Evolutionary conservation across 2,329 filamentous ascomycete species (phyloP).

Genomic region (Beauveria australis): DNA sequence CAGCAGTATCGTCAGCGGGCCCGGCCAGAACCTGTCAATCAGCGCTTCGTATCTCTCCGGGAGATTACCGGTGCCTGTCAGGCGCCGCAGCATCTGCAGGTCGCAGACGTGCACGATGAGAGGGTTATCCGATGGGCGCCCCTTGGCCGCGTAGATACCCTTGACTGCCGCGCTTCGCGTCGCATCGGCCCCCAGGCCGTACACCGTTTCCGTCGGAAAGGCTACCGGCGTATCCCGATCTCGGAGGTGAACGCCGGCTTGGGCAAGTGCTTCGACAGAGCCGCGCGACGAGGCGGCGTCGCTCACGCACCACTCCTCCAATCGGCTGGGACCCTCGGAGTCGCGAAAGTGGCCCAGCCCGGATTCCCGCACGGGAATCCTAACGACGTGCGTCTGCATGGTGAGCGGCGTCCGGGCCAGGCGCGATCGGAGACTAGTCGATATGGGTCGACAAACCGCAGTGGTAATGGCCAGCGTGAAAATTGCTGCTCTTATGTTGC

Average conservation of each 20-base stretch:
- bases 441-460: conserved; percentile 10
- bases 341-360: conserved; percentile 27
- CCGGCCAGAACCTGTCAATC: conserved; percentile 85
- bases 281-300: conserved; percentile 18
- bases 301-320: conserved; percentile 36
- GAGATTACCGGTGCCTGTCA: conserved; percentile 45
- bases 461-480: conserved; percentile 7
- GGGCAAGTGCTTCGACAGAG: conserved; percentile 38
- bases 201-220: conserved; percentile 96
- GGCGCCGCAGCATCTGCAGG: conserved; percentile 60
- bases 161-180: conserved; percentile 74
- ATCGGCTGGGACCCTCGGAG: conserved; percentile 20
- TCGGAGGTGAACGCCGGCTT: conserved; percentile 59
- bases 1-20: conserved; percentile 83
- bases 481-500: not conserved
- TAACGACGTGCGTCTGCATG: conserved; percentile 35
- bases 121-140: conserved; percentile 86
- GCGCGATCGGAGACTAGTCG: conserved; percentile 8
- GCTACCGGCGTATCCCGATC: conserved; percentile 69
- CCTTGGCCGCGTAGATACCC: conserved; percentile 90
- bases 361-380: conserved; percentile 22
- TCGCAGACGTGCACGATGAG: conserved; percentile 89
- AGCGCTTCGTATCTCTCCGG: conserved; percentile 70
- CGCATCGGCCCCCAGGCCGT: conserved; percentile 92
- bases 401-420: conserved; percentile 7